Evolutionary conservation across 148 eudicot species (phyloP), one percentile per base, ranked within the genome.

Genomic region (Fallopia convolvulus): DNA sequence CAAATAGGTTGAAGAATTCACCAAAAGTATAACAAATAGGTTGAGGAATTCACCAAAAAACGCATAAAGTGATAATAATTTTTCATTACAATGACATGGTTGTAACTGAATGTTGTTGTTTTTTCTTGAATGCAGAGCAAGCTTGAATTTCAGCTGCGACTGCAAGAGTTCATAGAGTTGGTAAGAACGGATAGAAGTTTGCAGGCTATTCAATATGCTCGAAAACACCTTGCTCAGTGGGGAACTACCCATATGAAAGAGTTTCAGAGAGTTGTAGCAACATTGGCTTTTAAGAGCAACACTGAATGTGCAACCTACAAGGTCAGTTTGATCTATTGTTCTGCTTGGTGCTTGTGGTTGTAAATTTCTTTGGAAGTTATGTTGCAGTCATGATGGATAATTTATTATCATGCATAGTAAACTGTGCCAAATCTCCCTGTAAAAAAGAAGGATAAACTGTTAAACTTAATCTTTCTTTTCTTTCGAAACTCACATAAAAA

Each of bases 111-210:
- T 10, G 39, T 15, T 71, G 39, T 15, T 71, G n/a, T 17, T 44
- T 71, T 48, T 74, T 77, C 18, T 72, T 77, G 77, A 42, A 81
- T 70, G 65, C 91, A 96, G 99, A 96, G 98, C 82, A 93, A 93
- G 81, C 84, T 96, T 23, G 99, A 96, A 84, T 96, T 96, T 86
- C 98, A 91, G 87, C 82, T 96, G 75, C 90, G 99, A 86, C 90
- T 96, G 78, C 99, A 96, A 83, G 99, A 93, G 80, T 96, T 96
- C 82, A 85, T 96, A 83, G 99, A 96, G 83, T 81, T 96, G 87
- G 97, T 96, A 74, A 86, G 99, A 86, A 87, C 90, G 78, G 99
- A 90, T 72, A 85, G 87, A 74, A 85, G 79, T 77, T 74, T 91
- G 82, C 91, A 83, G 74, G 99, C 99, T 73, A 89, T 96, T 77